These are phyloP conservation scores for Aspergillus biplanus DNA, from an alignment of 495 filamentous ascomycete genomes.

Conservation along the genomic window DNA sequence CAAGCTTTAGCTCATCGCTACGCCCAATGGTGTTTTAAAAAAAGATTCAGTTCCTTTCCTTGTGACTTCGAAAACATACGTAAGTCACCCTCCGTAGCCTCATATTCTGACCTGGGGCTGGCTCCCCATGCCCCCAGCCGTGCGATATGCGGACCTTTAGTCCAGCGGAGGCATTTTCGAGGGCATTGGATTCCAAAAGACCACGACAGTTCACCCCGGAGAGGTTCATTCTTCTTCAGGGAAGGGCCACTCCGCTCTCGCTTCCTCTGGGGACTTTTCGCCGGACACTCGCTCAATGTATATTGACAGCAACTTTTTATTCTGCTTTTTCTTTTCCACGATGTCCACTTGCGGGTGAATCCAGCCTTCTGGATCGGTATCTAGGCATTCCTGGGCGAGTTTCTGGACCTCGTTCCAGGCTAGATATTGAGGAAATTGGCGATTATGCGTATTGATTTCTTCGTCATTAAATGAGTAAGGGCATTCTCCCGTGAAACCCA, in stretches of 20 bases:
- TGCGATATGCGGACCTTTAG: too few relatives aligned
- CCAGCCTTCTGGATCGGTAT: conserved; percentile 46
- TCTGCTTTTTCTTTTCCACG: conserved; percentile 30
- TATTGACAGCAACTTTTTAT: conserved; percentile 33
- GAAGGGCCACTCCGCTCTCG: conserved; percentile 31
- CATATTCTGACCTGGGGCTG: too few relatives aligned
- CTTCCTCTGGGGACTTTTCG: conserved; percentile 33
- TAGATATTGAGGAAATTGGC: conserved; percentile 35
- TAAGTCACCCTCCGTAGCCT: too few relatives aligned
- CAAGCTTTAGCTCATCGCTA: too few relatives aligned
- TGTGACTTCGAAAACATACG: too few relatives aligned
- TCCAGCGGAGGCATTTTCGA: too few relatives aligned
- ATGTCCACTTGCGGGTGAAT: conserved; percentile 38
- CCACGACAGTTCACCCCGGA: too few relatives aligned
- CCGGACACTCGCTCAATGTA: conserved; percentile 33
- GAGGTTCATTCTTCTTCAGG: too few relatives aligned
- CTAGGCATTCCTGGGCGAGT: conserved; percentile 38
- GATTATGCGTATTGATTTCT: conserved; percentile 32
- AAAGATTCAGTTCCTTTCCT: too few relatives aligned
- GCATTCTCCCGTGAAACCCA: conserved; percentile 34
- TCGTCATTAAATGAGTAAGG: conserved; percentile 35
- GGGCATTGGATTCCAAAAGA: too few relatives aligned
- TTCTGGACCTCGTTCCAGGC: conserved; percentile 34
- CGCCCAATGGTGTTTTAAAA: too few relatives aligned
- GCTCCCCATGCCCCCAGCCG: too few relatives aligned